Percentiles rank a stretch among this genome's conserved stretches.
These are phyloP conservation scores for Gloeopeniophorella convolvens DNA, from an alignment of 768 basidiomycete species.

Conservation along the genomic window DNA sequence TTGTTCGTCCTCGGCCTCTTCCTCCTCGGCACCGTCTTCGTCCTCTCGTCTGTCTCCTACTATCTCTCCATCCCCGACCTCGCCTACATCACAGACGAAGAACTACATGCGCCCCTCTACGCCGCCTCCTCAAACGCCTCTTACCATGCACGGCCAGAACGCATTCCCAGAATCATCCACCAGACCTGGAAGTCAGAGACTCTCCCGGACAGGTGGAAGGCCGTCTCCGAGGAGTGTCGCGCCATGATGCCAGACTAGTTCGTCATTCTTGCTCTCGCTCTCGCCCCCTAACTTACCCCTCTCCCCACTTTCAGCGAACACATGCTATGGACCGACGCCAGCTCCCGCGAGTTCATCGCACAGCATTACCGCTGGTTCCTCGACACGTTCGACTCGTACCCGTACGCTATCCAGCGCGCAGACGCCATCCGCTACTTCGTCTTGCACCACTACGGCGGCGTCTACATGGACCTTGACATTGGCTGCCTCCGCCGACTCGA, in stretches of 20 bases:
- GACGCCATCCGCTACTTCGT: slow-evolving; percentile 98
- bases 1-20: slow-evolving; percentile 63
- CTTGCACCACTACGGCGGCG: slow-evolving; percentile 88
- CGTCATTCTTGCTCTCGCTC: slow-evolving; percentile 31
- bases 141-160: slow-evolving; percentile 56
- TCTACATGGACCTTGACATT: slow-evolving; percentile 96
- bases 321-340: slow-evolving; percentile 94
- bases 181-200: slow-evolving; percentile 97
- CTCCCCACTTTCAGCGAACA: slow-evolving; percentile 70
- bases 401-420: slow-evolving; percentile 89
- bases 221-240: slow-evolving; percentile 75
- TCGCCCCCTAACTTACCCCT: slow-evolving; percentile 11
- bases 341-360: slow-evolving; percentile 85
- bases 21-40: slow-evolving; percentile 82
- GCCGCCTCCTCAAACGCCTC: slow-evolving; percentile 58
- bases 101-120: slow-evolving; percentile 55
- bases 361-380: slow-evolving; percentile 88
- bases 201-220: slow-evolving; percentile 75
- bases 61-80: slow-evolving; percentile 75
- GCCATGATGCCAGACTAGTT: slow-evolving; percentile 96
- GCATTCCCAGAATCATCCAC: slow-evolving; percentile 88
- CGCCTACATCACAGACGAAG: slow-evolving; percentile 75
- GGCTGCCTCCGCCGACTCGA: slow-evolving; percentile 86
- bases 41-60: slow-evolving; percentile 86
- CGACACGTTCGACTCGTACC: slow-evolving; percentile 87